phyloP scores from a whole-genome alignment of 345 rosid species.

The Heritiera littoralis region DNA sequence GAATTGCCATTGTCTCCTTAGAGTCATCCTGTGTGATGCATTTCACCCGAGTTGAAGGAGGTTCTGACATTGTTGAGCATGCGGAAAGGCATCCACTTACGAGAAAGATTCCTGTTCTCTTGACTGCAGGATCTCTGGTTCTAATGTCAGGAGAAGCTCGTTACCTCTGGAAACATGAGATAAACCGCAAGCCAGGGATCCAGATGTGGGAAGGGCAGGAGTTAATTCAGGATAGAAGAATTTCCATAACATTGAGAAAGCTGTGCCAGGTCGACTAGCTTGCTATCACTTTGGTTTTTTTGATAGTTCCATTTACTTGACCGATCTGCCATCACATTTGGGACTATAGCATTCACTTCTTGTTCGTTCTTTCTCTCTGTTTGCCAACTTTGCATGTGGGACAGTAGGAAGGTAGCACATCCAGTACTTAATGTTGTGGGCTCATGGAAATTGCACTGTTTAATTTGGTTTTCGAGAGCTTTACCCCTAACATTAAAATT shows the following conservation, averaged over 20 bases:
- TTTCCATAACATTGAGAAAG: constrained; percentile 79
- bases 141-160: constrained; percentile 85
- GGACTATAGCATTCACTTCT: neutral
- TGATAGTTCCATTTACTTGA: neutral
- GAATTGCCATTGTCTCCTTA: constrained; percentile 79
- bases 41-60: constrained; percentile 45
- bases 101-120: constrained; percentile 49
- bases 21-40: constrained; percentile 90
- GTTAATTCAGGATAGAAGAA: constrained; percentile 62
- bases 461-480: neutral
- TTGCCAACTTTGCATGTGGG: neutral
- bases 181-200: constrained; percentile 80
- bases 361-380: neutral
- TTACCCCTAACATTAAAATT: neutral
- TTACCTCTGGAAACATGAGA: constrained; percentile 87
- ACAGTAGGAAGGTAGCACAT: neutral
- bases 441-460: neutral
- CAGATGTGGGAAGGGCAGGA: constrained; percentile 79
- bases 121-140: constrained; percentile 79
- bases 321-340: neutral
- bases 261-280: constrained; percentile 44
- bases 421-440: neutral
- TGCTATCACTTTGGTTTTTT: neutral
- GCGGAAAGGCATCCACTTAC: constrained; percentile 13
- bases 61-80: constrained; percentile 15